Conservation (phyloP, 2,329 filamentous ascomycete species). For the Aspergillus sergii region DNA sequence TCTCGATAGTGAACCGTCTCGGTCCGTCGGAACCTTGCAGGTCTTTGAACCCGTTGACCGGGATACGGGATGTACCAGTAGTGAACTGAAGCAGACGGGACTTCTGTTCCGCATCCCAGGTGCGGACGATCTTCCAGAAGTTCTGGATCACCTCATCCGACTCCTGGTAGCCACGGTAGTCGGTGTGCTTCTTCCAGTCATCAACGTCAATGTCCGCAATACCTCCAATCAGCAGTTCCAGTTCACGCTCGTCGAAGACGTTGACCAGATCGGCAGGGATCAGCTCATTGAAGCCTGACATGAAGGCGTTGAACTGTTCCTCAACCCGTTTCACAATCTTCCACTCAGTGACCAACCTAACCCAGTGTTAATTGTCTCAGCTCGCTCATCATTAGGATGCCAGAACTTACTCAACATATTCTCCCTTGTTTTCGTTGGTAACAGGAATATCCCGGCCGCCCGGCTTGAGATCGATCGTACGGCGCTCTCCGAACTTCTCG, state of each 20-base stretch:
- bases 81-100: conserved; percentile 94
- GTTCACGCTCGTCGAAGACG: conserved; percentile 96
- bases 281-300: conserved; percentile 94
- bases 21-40: conserved; percentile 95
- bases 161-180: conserved; percentile 98
- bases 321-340: conserved; percentile 98
- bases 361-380: conserved; percentile 1
- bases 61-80: conserved; percentile 95
- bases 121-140: conserved; percentile 95
- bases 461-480: conserved; percentile 90
- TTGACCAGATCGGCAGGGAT: conserved; percentile 96
- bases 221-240: conserved; percentile 94
- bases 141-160: conserved; percentile 95
- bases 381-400: neutral
- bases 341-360: conserved; percentile 92
- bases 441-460: conserved; percentile 90
- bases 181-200: conserved; percentile 99
- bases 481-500: conserved; percentile 92
- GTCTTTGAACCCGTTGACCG: conserved; percentile 99
- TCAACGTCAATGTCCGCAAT: conserved; percentile 99
- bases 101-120: conserved; percentile 98
- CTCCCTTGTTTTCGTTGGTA: conserved; percentile 97
- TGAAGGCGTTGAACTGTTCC: conserved; percentile 97
- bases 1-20: conserved; percentile 95
- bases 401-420: conserved; percentile 82